Conservation (phyloP, 176 grass and related monocot genomes). For the Cenchrus americanus region DNA sequence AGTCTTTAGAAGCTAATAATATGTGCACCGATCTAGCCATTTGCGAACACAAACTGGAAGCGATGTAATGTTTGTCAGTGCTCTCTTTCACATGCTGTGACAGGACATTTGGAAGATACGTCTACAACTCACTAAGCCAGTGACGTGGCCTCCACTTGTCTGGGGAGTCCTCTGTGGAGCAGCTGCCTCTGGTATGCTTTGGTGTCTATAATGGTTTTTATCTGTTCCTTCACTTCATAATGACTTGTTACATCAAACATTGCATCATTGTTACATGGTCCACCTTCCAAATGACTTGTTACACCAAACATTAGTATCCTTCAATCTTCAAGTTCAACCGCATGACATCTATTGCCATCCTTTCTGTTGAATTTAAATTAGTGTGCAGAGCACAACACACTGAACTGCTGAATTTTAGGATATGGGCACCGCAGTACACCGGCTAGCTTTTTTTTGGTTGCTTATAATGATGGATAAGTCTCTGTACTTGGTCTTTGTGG, state of each 20-base stretch:
- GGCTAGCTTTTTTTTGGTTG: background rate
- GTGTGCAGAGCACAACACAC: background rate
- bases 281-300: constrained; percentile 10
- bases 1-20: background rate
- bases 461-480: too few species aligned
- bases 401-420: constrained; percentile 7
- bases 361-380: background rate
- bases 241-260: background rate
- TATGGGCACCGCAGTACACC: background rate
- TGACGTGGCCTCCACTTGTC: constrained; percentile 94
- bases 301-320: background rate
- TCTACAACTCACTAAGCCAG: constrained; percentile 98
- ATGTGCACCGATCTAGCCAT: background rate
- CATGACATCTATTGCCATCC: background rate
- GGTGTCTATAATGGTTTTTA: background rate
- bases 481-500: too few species aligned
- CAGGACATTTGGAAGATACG: constrained; percentile 98
- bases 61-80: background rate
- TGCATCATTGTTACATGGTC: background rate
- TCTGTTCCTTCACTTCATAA: constrained; percentile 15
- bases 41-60: background rate
- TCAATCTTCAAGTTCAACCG: background rate
- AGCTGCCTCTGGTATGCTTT: constrained; percentile 81
- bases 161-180: constrained; percentile 97
- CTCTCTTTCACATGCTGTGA: constrained; percentile 25